phyloP scores from a whole-genome alignment of 371 early-diverging fungal species.

The Dipsacomyces acuminosporus region DNA sequence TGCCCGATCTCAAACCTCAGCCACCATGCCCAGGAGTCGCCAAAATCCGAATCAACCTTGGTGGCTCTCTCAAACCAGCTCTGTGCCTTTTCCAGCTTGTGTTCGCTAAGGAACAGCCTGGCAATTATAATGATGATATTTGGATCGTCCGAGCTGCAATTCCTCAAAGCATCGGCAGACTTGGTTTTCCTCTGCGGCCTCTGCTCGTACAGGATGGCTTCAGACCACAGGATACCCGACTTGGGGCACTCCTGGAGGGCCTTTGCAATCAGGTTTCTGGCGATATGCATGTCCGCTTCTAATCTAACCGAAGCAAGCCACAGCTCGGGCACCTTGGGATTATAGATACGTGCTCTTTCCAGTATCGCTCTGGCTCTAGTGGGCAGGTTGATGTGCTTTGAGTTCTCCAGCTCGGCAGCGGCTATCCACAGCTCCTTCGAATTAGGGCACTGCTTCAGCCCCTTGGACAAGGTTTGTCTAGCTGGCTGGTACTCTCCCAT shows the following conservation, averaged over 20 bases:
- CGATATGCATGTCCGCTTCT: conserved; percentile 70
- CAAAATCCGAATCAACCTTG: conserved; percentile 78
- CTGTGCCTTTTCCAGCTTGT: conserved; percentile 89
- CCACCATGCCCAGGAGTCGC: conserved; percentile 96
- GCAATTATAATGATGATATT: conserved; percentile 81
- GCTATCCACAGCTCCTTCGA: conserved; percentile 77
- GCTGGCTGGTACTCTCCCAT: conserved; percentile 65
- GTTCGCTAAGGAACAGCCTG: conserved; percentile 86
- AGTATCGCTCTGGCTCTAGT: conserved; percentile 80
- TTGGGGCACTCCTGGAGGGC: conserved; percentile 89
- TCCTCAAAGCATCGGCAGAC: conserved; percentile 87
- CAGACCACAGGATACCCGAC: conserved; percentile 84
- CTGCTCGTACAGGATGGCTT: conserved; percentile 81
- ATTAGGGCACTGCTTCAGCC: conserved; percentile 75
- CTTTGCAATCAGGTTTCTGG: conserved; percentile 76
- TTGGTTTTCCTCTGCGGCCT: conserved; percentile 83
- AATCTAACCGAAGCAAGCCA: conserved; percentile 90
- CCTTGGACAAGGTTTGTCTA: conserved; percentile 68
- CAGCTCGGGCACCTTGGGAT: conserved; percentile 73
- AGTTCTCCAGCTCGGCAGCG: conserved; percentile 73
- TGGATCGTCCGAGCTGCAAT: conserved; percentile 78
- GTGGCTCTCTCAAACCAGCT: conserved; percentile 85
- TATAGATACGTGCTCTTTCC: conserved; percentile 80
- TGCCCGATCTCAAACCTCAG: conserved; percentile 75
- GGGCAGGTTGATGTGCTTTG: conserved; percentile 55